These are phyloP conservation scores for Syncephalastrum sp. DNA, from an alignment of 371 early-diverging fungal species.

Conservation along the genomic window DNA sequence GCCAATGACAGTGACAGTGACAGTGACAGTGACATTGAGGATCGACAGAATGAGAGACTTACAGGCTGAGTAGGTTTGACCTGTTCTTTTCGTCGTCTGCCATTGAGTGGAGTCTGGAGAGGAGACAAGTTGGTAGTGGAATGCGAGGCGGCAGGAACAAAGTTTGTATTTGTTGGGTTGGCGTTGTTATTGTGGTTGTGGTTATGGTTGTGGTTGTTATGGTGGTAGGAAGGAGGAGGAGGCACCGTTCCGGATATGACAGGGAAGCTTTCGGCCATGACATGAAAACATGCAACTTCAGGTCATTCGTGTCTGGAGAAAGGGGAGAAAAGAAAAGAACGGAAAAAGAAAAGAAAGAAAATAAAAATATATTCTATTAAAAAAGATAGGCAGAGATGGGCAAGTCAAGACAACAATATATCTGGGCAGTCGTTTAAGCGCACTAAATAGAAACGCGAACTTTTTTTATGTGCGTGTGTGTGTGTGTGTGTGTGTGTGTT, in stretches of 20 bases:
- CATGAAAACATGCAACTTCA: slow-evolving; percentile 7
- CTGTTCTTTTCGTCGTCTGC: slow-evolving; percentile 24
- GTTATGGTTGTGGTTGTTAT: slow-evolving; percentile 22
- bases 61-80: not conserved
- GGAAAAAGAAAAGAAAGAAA: too few species aligned
- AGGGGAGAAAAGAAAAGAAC: not conserved
- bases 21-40: not conserved
- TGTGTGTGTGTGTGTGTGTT: too few species aligned
- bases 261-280: slow-evolving; percentile 42
- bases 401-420: too few species aligned
- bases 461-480: too few species aligned
- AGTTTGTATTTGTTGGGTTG: slow-evolving; percentile 11
- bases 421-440: too few species aligned
- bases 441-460: too few species aligned
- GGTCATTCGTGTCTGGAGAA: slow-evolving; percentile 6
- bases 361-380: too few species aligned
- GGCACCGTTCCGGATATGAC: slow-evolving; percentile 50
- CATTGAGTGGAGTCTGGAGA: too few species aligned
- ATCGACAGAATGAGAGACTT: not conserved
- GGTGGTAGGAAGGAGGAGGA: slow-evolving; percentile 26
- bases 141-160: slow-evolving; percentile 7
- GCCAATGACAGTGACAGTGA: not conserved
- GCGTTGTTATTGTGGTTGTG: not conserved
- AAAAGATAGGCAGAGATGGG: too few species aligned
- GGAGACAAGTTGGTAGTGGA: not conserved